These are phyloP conservation scores for Globisporangium radiosum DNA, from an alignment of 352 stramenopile genomes.

Conservation along the genomic window DNA sequence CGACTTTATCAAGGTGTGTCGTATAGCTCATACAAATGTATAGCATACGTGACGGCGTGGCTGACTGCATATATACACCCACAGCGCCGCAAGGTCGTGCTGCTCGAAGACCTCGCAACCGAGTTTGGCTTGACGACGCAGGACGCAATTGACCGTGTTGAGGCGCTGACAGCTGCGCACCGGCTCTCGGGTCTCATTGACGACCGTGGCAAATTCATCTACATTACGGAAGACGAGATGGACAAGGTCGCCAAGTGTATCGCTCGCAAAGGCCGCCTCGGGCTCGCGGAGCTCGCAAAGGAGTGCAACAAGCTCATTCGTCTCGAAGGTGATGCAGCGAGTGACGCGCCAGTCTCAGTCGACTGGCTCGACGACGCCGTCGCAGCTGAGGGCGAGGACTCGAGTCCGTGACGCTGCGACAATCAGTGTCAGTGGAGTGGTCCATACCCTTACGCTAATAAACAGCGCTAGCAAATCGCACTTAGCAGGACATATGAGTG, in stretches of 20 bases:
- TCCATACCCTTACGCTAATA: background rate
- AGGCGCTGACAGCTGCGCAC: constrained; percentile 42
- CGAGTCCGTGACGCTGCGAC: background rate
- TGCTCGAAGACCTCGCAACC: constrained; percentile 64
- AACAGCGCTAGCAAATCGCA: too few relatives aligned
- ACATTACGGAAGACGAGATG: constrained; percentile 75
- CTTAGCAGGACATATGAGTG: too few relatives aligned
- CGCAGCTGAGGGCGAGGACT: background rate
- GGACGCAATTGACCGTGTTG: constrained; percentile 57
- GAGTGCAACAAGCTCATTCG: constrained; percentile 78
- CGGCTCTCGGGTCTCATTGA: constrained; percentile 71
- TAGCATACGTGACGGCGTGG: background rate
- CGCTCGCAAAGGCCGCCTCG: constrained; percentile 52
- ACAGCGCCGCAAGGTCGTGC: constrained; percentile 60
- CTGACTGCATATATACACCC: too few relatives aligned
- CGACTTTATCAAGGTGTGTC: constrained; percentile 52
- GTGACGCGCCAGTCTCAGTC: constrained; percentile 13
- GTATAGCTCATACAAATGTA: background rate
- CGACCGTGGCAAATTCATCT: constrained; percentile 79
- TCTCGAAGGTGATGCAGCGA: constrained; percentile 37
- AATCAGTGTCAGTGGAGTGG: background rate
- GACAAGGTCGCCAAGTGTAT: constrained; percentile 68
- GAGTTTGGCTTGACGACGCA: constrained; percentile 65
- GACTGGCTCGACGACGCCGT: constrained; percentile 34
- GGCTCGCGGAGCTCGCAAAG: constrained; percentile 54